Evolutionary conservation across 257 asterid genomes (phyloP).

Genomic region (Solanum bukasovii): DNA sequence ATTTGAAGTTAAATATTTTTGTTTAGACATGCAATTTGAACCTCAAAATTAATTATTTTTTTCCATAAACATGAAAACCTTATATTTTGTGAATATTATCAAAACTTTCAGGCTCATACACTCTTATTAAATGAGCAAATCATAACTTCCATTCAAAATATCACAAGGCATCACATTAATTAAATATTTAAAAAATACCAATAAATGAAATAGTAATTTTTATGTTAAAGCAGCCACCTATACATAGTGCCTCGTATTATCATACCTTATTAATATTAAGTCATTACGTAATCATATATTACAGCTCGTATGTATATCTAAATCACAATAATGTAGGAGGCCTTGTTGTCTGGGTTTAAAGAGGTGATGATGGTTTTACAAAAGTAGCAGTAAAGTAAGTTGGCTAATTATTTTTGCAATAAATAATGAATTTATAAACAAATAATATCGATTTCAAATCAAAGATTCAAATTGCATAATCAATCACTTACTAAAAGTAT

Average conservation of each 20-base stretch:
- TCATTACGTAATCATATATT: neutral
- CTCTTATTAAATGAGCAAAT: too few relatives aligned
- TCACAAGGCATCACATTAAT: too few relatives aligned
- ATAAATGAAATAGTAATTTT: too few relatives aligned
- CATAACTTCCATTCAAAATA: neutral
- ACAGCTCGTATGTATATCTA: too few relatives aligned
- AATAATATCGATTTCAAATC: neutral
- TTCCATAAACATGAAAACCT: too few relatives aligned
- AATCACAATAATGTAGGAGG: neutral
- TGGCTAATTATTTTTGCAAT: neutral
- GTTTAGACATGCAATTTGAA: neutral
- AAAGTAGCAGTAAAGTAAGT: neutral
- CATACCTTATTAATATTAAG: neutral
- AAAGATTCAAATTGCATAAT: neutral
- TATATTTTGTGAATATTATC: too few relatives aligned
- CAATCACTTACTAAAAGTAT: neutral
- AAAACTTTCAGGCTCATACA: too few relatives aligned
- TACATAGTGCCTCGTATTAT: neutral
- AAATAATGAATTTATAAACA: neutral
- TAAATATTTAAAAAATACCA: too few relatives aligned
- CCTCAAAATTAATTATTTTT: neutral
- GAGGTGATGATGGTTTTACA: neutral
- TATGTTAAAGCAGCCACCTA: neutral
- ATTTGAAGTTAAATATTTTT: neutral
- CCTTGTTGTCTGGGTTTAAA: neutral